Evolutionary conservation across 2,329 filamentous ascomycete genomes (phyloP).

Genomic region (Arthrobotrys sphaeroides): DNA sequence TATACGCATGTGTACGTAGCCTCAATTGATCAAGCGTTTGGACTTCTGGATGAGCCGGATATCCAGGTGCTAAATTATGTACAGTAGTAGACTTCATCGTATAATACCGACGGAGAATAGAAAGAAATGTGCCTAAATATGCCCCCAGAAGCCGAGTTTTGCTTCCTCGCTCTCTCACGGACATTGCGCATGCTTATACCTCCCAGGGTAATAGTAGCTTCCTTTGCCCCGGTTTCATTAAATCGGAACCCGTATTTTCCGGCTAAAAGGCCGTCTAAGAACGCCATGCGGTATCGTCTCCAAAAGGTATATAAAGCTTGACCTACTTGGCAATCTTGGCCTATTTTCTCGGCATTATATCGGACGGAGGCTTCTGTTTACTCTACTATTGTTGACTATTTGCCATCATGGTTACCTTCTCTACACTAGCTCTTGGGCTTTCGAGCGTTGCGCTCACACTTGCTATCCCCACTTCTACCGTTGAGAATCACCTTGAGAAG

Average conservation of each 20-base stretch:
- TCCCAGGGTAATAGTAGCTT: background rate
- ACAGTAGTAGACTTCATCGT: background rate
- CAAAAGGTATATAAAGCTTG: conserved; percentile 46
- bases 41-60: too few relatives aligned
- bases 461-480: conserved; percentile 56
- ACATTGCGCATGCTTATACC: background rate
- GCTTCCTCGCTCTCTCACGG: background rate
- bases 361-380: conserved; percentile 10
- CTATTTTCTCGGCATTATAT: conserved; percentile 13
- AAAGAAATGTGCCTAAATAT: conserved; percentile 23
- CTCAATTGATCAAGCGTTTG: background rate
- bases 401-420: conserved; percentile 40
- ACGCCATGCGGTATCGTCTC: background rate
- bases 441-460: conserved; percentile 61
- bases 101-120: background rate
- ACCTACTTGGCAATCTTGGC: conserved; percentile 43
- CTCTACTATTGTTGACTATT: background rate
- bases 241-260: conserved; percentile 6
- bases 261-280: conserved; percentile 24
- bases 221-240: conserved; percentile 28
- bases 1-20: background rate
- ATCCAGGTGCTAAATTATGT: background rate
- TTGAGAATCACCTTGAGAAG: conserved; percentile 4
- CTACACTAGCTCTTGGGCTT: conserved; percentile 34
- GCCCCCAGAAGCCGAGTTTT: background rate